Conservation (phyloP, 2,329 filamentous ascomycete species). For the Sphaerulina musiva region DNA sequence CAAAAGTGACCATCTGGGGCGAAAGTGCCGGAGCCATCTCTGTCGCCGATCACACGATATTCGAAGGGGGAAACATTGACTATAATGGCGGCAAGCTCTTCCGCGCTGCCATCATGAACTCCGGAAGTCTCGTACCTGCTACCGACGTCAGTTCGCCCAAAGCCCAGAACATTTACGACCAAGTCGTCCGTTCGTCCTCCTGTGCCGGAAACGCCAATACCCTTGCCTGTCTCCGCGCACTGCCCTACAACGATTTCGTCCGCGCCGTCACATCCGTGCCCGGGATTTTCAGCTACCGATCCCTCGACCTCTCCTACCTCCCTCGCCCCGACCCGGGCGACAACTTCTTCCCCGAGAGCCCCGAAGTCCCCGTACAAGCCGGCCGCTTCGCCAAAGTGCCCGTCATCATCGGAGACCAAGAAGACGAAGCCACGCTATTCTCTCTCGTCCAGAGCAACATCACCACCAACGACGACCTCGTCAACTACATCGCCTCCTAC, state of each 20-base stretch:
- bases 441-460: conserved; percentile 63
- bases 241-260: conserved; percentile 38
- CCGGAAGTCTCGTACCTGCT: conserved; percentile 56
- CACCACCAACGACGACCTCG: conserved; percentile 53
- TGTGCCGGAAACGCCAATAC: conserved; percentile 3
- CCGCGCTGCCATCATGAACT: conserved; percentile 72
- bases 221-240: conserved; percentile 14
- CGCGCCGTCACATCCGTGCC: conserved; percentile 65
- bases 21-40: conserved; percentile 50
- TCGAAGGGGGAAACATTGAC: conserved; percentile 64
- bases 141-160: conserved; percentile 9
- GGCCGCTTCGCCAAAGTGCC: conserved; percentile 36
- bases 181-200: conserved; percentile 24
- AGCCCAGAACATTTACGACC: conserved; percentile 18
- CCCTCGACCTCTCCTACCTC: conserved; percentile 63
- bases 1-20: conserved; percentile 64
- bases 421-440: conserved; percentile 55
- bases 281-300: conserved; percentile 55
- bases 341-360: conserved; percentile 53
- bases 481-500: conserved; percentile 58
- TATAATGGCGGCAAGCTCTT: conserved; percentile 73
- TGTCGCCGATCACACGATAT: conserved; percentile 66
- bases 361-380: conserved; percentile 50
- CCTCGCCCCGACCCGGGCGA: conserved; percentile 61
- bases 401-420: conserved; percentile 64